Evolutionary conservation across 352 stramenopile genomes (phyloP), one percentile per base, ranked within the genome.

Genomic region (Globisporangium acanthophoron): DNA sequence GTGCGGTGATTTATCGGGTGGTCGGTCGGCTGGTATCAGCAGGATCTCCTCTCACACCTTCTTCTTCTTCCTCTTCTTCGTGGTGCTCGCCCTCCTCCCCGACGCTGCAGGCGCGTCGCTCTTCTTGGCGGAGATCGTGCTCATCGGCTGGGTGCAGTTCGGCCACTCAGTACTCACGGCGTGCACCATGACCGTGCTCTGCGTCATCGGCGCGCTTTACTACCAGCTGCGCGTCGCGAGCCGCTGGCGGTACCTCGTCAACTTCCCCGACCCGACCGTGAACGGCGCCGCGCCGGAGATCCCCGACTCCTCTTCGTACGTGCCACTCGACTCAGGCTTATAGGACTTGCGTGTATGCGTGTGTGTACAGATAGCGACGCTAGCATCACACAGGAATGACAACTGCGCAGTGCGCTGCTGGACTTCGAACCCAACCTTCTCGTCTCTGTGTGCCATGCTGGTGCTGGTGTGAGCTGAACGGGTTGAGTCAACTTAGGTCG

Each of bases 171-270:
- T 74, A 0, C 24, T 56, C 18, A 76, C 80, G 2, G 59, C 74
- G 15, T 55, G 64, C 29, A 59, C 61, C n/a, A 82, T 93, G 54
- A 88, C 74, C 1, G 60, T 58, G n/a, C 48, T 89, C 8, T 85
- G 75, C 47, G 54, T 61, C 2, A 20, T 67, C 31, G 70, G 74
- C 53, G 68, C 88, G 35, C 49, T 89, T 20, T 88, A 85, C 59
- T 91, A 81, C 54, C 76, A 88, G 37, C 61, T 90, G 21, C 70
- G 78, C 15, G 70, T 92, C 49, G 73, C 78, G 44, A 90, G 80
- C 61, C 65, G 74, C 31, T 94, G 82, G 81, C 71, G 78, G 44
- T 88, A 90, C 46, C 67, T 92, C 24, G 78, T 90, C 55, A 79
- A 88, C 41, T 77, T 80, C 40, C 73, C 72, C 1, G 72, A 85